Evolutionary conservation across 2,329 filamentous ascomycete species (phyloP), one percentile per base, ranked within the genome.

Genomic region (Xylariales sp.): DNA sequence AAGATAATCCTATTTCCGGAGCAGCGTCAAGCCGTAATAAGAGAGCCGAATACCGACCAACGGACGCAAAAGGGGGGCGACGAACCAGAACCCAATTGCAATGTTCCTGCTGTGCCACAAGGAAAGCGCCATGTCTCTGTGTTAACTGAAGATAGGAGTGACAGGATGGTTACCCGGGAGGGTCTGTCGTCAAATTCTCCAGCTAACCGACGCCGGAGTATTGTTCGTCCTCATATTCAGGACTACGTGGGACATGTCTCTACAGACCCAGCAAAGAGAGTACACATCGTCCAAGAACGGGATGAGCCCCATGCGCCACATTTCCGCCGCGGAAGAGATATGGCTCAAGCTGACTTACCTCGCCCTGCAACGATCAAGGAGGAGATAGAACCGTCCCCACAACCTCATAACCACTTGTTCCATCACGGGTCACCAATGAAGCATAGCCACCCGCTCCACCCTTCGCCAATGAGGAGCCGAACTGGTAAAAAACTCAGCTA

Each of bases 141-240:
- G n/a, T n/a, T n/a, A n/a, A n/a, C n/a, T n/a, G n/a, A n/a, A n/a
- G n/a, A 27, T 8, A 27, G n/a, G 24, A n/a, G 24, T 27, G 24
- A n/a, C 24, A 8, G 24, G 24, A 8, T 27, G 24, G 8, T 8
- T 27, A 8, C 24, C n/a, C 8, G n/a, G n/a, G n/a, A 27, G n/a
- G 24, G n/a, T n/a, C 12, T 36, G 12, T n/a, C 35, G 8, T 24
- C 35, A 14, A 16, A 29, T 9, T 20, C 36, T 20, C 16, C 36
- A 15, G 16, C 16, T 19, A 39, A 31, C 2, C 15, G 25, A 5
- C 27, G 36, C 6, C 36, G 25, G 4, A 5, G n/a, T 19, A 12
- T 28, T 15, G 20, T 39, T n/a, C 36, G 36, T 19, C 25, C 36
- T 18, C 36, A 39, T 16, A 15, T 39, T 11, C 25, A 24, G 12